phyloP scores from a whole-genome alignment of 2,329 filamentous ascomycete genomes.

The Acarospora socialis region DNA sequence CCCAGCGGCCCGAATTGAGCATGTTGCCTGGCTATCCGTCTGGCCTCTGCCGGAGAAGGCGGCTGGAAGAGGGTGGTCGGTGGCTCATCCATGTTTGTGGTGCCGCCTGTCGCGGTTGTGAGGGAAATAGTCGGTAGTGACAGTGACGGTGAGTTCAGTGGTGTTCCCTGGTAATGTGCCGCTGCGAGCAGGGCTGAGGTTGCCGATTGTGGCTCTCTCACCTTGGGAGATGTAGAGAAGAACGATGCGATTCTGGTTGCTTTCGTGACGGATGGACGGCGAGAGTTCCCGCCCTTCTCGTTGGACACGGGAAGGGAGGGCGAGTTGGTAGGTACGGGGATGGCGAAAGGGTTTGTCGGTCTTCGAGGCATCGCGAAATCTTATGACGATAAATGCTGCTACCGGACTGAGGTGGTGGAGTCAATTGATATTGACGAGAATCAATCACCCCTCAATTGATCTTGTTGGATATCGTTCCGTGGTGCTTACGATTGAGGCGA shows the following conservation, averaged over 20 bases:
- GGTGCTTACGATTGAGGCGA: too few species aligned
- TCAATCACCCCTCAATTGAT: too few species aligned
- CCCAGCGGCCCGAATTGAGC: slow-evolving; percentile 83
- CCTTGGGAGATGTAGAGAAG: slow-evolving; percentile 68
- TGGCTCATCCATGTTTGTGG: slow-evolving; percentile 55
- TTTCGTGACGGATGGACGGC: slow-evolving; percentile 41
- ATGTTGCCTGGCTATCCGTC: slow-evolving; percentile 60
- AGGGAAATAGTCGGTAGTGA: slow-evolving; percentile 84
- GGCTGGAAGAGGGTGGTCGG: slow-evolving; percentile 77
- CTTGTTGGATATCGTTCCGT: too few species aligned
- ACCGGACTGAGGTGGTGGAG: not conserved
- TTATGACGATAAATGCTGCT: not conserved
- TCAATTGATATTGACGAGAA: too few species aligned
- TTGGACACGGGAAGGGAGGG: slow-evolving; percentile 34
- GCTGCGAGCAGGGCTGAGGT: slow-evolving; percentile 52
- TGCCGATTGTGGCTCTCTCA: slow-evolving; percentile 38
- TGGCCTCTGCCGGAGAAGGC: slow-evolving; percentile 68
- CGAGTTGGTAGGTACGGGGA: slow-evolving; percentile 31
- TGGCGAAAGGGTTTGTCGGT: slow-evolving; percentile 44
- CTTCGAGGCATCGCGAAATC: slow-evolving; percentile 46
- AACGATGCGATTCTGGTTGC: slow-evolving; percentile 66
- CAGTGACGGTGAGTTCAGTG: slow-evolving; percentile 57
- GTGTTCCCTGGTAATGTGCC: slow-evolving; percentile 41
- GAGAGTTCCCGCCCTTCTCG: slow-evolving; percentile 40
- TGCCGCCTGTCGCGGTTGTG: slow-evolving; percentile 70